These are phyloP conservation scores for Beta lomatogona DNA, from an alignment of 179 eudicot species.

Conservation along the genomic window DNA sequence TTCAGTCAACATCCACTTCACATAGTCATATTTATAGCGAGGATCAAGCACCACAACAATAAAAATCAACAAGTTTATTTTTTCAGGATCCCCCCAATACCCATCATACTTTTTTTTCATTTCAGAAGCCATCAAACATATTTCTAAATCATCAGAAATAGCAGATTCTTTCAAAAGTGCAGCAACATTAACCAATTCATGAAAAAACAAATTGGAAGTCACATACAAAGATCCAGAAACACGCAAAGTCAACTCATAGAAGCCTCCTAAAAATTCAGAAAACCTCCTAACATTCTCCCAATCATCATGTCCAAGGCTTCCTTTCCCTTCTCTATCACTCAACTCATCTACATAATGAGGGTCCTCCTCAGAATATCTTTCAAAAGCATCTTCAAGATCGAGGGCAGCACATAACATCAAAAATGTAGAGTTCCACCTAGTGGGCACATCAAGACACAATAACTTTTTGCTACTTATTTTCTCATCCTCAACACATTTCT, in stretches of 20 bases:
- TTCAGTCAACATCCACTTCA: not conserved
- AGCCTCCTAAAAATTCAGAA: not conserved
- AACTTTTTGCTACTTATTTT: not conserved
- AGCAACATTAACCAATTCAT: too few species aligned
- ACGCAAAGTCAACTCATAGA: not conserved
- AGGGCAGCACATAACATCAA: not conserved
- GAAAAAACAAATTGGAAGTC: too few species aligned
- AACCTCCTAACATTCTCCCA: not conserved
- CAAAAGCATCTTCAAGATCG: not conserved
- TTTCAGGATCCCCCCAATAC: not conserved
- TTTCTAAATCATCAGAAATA: too few species aligned
- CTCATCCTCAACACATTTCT: not conserved
- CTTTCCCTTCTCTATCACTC: not conserved
- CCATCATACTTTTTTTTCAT: slow-evolving; percentile 8
- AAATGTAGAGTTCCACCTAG: not conserved
- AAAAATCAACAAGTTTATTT: not conserved
- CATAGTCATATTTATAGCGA: not conserved
- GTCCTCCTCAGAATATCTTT: not conserved
- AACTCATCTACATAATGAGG: not conserved
- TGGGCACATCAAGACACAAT: slow-evolving; percentile 2
- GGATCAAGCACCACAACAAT: slow-evolving; percentile 1
- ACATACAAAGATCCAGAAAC: too few species aligned
- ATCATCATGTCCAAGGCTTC: not conserved
- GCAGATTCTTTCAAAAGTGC: too few species aligned
- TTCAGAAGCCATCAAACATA: not conserved